Percentiles rank a stretch among this genome's conserved stretches.
Conservation (phyloP, 169 alveolate genomes). For the Babesia divergens region DNA sequence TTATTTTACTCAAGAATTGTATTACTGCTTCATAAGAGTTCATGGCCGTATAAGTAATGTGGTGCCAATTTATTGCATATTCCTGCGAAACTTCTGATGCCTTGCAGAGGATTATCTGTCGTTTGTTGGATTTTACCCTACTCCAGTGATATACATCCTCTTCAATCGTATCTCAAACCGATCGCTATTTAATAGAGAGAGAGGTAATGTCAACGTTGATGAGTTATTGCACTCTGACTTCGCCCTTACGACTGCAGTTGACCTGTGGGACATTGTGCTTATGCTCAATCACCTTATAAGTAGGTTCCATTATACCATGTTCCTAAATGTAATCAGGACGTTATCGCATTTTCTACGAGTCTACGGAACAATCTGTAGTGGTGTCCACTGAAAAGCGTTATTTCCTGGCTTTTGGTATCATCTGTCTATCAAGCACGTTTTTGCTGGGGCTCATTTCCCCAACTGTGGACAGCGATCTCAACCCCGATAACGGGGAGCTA, state of each 20-base stretch:
- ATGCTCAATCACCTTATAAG: conserved; percentile 57
- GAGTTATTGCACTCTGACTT: conserved; percentile 64
- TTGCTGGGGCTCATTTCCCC: conserved; percentile 52
- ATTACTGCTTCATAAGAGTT: too few species aligned
- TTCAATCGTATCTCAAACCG: conserved; percentile 45
- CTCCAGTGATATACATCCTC: conserved; percentile 51
- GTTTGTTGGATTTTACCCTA: conserved; percentile 54
- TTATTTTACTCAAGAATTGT: too few species aligned
- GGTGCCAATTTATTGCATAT: too few species aligned
- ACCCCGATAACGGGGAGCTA: neutral
- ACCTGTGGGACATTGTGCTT: conserved; percentile 59
- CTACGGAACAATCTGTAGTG: neutral
- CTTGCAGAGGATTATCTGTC: conserved; percentile 35
- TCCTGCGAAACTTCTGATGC: too few species aligned
- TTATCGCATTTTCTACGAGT: neutral
- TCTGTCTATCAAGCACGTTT: conserved; percentile 12
- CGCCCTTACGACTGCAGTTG: conserved; percentile 51
- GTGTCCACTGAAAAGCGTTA: neutral
- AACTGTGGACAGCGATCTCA: conserved; percentile 54
- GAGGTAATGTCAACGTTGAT: conserved; percentile 44
- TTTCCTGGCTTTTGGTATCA: conserved; percentile 4
- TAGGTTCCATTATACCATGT: neutral
- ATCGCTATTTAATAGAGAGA: conserved; percentile 36
- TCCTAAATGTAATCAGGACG: neutral
- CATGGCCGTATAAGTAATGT: too few species aligned